Evolutionary conservation across 371 early-diverging fungal species (phyloP).

Genomic region (Syncephalastrum sp.): DNA sequence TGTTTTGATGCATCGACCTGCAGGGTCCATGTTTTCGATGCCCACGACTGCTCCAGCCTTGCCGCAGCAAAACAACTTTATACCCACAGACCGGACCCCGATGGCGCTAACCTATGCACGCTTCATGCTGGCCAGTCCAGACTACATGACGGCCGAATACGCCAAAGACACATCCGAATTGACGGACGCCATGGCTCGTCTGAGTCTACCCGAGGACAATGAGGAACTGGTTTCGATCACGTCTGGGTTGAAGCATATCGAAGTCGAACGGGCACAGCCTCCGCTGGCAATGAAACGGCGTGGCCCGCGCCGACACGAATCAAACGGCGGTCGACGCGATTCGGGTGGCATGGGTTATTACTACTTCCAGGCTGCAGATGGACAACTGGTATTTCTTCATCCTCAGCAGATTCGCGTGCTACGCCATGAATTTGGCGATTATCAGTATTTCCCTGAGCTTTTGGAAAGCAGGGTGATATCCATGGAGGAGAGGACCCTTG

Average conservation of each 20-base stretch:
- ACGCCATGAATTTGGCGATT: slow-evolving; percentile 60
- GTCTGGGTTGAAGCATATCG: slow-evolving; percentile 1
- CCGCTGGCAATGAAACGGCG: not conserved
- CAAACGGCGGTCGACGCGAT: slow-evolving; percentile 2
- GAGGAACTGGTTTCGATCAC: slow-evolving; percentile 39
- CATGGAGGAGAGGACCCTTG: slow-evolving; percentile 50
- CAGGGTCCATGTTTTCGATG: slow-evolving; percentile 5
- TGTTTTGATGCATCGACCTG: slow-evolving; percentile 6
- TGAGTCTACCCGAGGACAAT: slow-evolving; percentile 27
- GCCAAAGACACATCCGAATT: slow-evolving; percentile 40
- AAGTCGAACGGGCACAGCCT: not conserved
- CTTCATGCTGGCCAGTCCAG: slow-evolving; percentile 48
- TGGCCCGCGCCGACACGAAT: not conserved
- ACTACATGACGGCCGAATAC: slow-evolving; percentile 41
- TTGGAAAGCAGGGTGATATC: slow-evolving; percentile 49
- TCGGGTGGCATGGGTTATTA: slow-evolving; percentile 30
- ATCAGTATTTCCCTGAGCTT: slow-evolving; percentile 48
- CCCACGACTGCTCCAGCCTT: not conserved
- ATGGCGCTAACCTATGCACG: slow-evolving; percentile 50
- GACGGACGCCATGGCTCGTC: slow-evolving; percentile 39
- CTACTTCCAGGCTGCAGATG: slow-evolving; percentile 79
- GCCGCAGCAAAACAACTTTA: too few relatives aligned
- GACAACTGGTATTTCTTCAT: slow-evolving; percentile 80
- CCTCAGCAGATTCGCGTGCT: slow-evolving; percentile 79
- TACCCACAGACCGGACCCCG: slow-evolving; percentile 9